These are phyloP conservation scores for Trichoderma citrinoviride DNA, from an alignment of 2,329 filamentous ascomycete genomes.

Conservation along the genomic window DNA sequence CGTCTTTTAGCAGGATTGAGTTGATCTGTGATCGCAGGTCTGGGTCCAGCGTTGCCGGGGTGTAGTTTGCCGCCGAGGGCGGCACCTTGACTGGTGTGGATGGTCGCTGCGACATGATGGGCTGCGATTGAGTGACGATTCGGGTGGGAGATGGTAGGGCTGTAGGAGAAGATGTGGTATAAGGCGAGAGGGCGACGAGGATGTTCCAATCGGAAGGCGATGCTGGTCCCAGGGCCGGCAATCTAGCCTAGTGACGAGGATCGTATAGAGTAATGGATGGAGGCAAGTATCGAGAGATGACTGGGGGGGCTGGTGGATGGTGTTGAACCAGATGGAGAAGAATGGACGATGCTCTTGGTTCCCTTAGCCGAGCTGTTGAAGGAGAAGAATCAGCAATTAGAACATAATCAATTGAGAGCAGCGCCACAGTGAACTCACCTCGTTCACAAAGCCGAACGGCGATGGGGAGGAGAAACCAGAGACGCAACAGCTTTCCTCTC, in stretches of 20 bases:
- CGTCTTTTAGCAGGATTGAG: conserved; percentile 54
- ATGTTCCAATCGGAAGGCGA: not conserved
- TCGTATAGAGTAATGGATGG: not conserved
- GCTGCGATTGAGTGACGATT: not conserved
- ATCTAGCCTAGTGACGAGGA: no score
- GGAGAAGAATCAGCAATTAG: not conserved
- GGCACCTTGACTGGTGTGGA: conserved; percentile 61
- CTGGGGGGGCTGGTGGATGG: not conserved
- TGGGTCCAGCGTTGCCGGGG: conserved; percentile 58
- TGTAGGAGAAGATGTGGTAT: not conserved
- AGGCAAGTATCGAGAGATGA: not conserved
- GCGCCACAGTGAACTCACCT: not conserved
- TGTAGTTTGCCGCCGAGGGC: conserved; percentile 57
- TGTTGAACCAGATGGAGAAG: not conserved
- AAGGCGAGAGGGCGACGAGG: not conserved
- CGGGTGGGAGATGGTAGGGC: not conserved
- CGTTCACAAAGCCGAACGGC: not conserved
- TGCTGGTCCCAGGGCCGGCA: not conserved
- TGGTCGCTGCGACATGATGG: conserved; percentile 46
- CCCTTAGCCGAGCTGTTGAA: not conserved
- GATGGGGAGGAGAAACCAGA: not conserved
- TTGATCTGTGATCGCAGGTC: conserved; percentile 64
- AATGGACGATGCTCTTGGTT: not conserved
- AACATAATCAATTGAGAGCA: not conserved
- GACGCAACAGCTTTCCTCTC: not conserved